Conservation (phyloP, 2,329 filamentous ascomycete species). For the Colletotrichum higginsianum region DNA sequence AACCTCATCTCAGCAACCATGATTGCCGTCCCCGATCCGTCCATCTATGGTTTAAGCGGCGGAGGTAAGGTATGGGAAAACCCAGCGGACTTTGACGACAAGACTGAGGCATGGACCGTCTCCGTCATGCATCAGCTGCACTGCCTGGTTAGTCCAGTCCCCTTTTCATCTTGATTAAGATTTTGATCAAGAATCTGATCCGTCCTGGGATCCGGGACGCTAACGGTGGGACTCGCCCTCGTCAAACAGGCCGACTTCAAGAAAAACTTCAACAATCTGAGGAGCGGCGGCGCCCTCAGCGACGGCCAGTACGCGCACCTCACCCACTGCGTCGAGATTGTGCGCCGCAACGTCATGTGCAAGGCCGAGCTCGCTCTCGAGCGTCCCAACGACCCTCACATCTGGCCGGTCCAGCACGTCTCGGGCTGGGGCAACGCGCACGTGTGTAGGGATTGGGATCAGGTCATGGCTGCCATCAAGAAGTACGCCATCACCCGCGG, state of each 20-base stretch:
- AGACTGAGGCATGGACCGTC: neutral
- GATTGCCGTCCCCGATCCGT: neutral
- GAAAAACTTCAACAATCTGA: neutral
- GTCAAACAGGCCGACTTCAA: neutral
- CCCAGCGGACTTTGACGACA: neutral
- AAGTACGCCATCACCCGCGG: neutral
- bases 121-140: neutral
- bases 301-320: neutral
- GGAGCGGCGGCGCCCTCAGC: neutral
- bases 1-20: neutral
- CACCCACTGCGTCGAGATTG: neutral
- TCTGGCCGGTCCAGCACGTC: neutral
- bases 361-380: slow-evolving; percentile 1
- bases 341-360: neutral
- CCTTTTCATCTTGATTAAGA: neutral
- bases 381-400: neutral
- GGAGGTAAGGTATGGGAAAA: neutral
- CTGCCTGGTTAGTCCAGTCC: neutral
- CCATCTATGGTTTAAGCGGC: neutral
- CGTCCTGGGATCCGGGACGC: neutral
- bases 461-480: neutral
- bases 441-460: neutral
- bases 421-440: neutral
- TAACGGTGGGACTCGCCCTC: neutral
- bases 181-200: neutral